Percentiles rank a stretch among this genome's conserved stretches.
Conservation (phyloP, 1,284 basidiomycete species). For the Phlebopus sp. region DNA sequence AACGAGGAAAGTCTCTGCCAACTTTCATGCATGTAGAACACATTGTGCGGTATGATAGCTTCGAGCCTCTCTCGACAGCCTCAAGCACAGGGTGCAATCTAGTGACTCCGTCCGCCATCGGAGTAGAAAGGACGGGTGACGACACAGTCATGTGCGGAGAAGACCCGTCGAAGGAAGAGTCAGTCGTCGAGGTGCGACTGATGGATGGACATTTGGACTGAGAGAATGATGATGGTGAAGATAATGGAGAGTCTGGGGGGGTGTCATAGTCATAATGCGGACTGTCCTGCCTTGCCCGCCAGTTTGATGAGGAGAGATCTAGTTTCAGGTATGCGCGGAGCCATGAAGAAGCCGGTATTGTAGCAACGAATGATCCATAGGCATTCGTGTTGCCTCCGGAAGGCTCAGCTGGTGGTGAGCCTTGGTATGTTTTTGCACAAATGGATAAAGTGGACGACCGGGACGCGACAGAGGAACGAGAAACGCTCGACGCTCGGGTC, state of each 20-base stretch:
- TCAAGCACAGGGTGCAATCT: slow-evolving; percentile 50
- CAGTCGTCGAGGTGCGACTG: slow-evolving; percentile 34
- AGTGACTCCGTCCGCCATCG: slow-evolving; percentile 19
- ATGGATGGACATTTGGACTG: slow-evolving; percentile 34
- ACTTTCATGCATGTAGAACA: slow-evolving; percentile 58
- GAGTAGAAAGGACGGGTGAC: slow-evolving; percentile 17
- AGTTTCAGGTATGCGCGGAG: slow-evolving; percentile 22
- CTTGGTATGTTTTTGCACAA: slow-evolving; percentile 28
- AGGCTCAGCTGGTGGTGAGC: slow-evolving; percentile 28
- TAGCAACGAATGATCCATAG: slow-evolving; percentile 49
- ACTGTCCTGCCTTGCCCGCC: slow-evolving; percentile 3
- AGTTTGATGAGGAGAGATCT: slow-evolving; percentile 16
- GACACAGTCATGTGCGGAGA: slow-evolving; percentile 13
- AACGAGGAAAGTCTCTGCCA: slow-evolving; percentile 64
- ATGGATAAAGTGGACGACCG: slow-evolving; percentile 31
- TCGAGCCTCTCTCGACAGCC: slow-evolving; percentile 54
- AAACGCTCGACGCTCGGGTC: slow-evolving; percentile 21
- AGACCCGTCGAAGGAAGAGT: slow-evolving; percentile 11
- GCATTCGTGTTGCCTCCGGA: slow-evolving; percentile 33
- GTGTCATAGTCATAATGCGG: slow-evolving; percentile 18
- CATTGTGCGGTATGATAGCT: slow-evolving; percentile 40
- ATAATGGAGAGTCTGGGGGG: slow-evolving; percentile 32
- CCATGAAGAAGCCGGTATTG: slow-evolving; percentile 27
- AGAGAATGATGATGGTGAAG: slow-evolving; percentile 13
- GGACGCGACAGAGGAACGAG: slow-evolving; percentile 26